phyloP scores from a whole-genome alignment of 1,284 basidiomycete species.

The Cutaneotrichosporon sp. region DNA sequence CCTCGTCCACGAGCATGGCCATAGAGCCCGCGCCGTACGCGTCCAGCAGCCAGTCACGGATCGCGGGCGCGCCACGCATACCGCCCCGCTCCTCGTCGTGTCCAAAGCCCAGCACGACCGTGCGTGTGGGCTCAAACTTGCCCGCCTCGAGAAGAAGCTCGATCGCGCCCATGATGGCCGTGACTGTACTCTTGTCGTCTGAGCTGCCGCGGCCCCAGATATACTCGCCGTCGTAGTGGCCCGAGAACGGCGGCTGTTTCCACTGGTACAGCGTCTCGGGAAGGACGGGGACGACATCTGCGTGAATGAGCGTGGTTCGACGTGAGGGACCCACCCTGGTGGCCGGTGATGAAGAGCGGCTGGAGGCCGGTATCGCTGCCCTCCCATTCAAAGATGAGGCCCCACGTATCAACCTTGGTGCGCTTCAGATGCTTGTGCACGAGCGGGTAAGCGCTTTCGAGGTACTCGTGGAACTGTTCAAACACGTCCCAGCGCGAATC shows the following conservation, averaged over 20 bases:
- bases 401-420: constrained; percentile 45
- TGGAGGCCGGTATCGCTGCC: constrained; percentile 30
- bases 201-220: constrained; percentile 46
- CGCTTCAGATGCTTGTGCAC: constrained; percentile 30
- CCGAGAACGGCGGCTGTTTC: constrained; percentile 51
- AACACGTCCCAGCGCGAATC: constrained; percentile 46
- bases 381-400: constrained; percentile 43
- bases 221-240: constrained; percentile 37
- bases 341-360: constrained; percentile 44
- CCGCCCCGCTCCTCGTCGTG: constrained; percentile 39
- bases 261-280: constrained; percentile 55
- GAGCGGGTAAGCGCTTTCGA: constrained; percentile 36
- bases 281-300: constrained; percentile 56
- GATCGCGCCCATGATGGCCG: constrained; percentile 48
- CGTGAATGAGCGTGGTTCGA: no score
- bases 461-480: constrained; percentile 40
- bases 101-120: constrained; percentile 43
- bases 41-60: constrained; percentile 41
- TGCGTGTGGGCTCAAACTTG: constrained; percentile 36
- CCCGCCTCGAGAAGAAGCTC: constrained; percentile 36
- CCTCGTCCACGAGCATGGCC: constrained; percentile 47
- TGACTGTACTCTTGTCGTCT: constrained; percentile 46
- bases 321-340: constrained; percentile 48
- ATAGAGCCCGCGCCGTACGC: constrained; percentile 43
- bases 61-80: constrained; percentile 38